Base-by-base conservation (phyloP, 1,284 basidiomycete species). In the Dichomitus squalens region DNA sequence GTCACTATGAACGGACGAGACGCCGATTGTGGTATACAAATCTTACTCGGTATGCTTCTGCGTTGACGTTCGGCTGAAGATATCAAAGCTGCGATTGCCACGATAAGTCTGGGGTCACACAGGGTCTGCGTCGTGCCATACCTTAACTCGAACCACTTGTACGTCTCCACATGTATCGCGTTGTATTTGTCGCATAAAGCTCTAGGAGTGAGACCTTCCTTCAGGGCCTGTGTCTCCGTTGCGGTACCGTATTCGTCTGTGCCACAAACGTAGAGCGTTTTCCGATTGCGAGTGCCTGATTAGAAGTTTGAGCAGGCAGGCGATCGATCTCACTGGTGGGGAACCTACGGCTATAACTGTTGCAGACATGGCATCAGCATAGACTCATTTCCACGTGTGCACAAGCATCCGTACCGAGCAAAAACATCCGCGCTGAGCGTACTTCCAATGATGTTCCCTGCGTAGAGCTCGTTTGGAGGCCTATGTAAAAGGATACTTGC, bases 221-320 rank as follows among this genome's bases (percentile, higher is more conserved):
- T 97, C 58, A 98, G 75, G 3, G 96, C 97, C 76, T 97, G 92
- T 1, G 96, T 98, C 80, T 99, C 96, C 1, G 97, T 98, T 0
- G 96, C 96, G 1, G 96, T 99, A 33, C 96, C 96, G 69, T 99
- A 99, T 75, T 99, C 96, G 72, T 99, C 96, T 5, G 97, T 99
- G 46, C 97, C 97, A 73, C 97, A 99, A 62, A 99, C 85, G 74
- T 96, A 93, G 5, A 88, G 75, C 1, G 89, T 91, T 56, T 83
- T 81, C 67, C 86, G 78, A 76, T 93, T 91, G 66, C 88, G 78
- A 39, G 88, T 86, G 21, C 90, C 91, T 93, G 58, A 16, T 7
- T 20, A 31, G 31, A 29, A 12, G 25, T 25, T 8, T 47, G 41
- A 50, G 36, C 38, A 20, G 29, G 29, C 29, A n/a, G 39, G 21